A percentile compares a stretch with the other conserved stretches of the same genome.
Conservation (phyloP, 306 rosid genomes). For the Gleditsia sinensis region DNA sequence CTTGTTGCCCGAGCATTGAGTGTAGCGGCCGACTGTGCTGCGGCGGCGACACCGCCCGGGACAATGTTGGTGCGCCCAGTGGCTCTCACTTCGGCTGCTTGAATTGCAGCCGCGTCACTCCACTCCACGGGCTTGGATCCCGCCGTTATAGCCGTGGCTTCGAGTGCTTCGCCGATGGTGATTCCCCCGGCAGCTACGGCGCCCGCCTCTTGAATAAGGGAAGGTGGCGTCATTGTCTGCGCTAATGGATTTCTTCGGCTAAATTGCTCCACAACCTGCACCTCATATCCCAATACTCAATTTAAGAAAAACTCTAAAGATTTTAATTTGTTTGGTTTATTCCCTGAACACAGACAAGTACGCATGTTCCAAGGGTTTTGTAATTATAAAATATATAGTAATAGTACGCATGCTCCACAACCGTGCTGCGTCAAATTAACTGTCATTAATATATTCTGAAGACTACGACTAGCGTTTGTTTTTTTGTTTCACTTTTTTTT, state of each 20-base stretch:
- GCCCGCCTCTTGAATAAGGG: slow-evolving; percentile 11
- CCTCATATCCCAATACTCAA: not conserved
- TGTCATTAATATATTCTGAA: too few relatives aligned
- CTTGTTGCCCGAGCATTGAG: slow-evolving; percentile 52
- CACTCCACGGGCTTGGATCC: slow-evolving; percentile 61
- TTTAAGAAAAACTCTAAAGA: too few relatives aligned
- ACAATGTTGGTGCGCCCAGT: slow-evolving; percentile 61
- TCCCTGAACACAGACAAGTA: too few relatives aligned
- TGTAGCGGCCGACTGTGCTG: slow-evolving; percentile 75
- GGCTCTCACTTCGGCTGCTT: slow-evolving; percentile 78
- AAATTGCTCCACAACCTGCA: slow-evolving; percentile 53
- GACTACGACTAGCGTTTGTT: too few relatives aligned
- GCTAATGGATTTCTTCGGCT: slow-evolving; percentile 30
- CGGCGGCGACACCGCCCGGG: slow-evolving; percentile 71
- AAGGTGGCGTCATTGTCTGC: slow-evolving; percentile 29
- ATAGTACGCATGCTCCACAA: too few relatives aligned
- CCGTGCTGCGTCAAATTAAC: too few relatives aligned
- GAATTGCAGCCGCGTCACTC: slow-evolving; percentile 78
- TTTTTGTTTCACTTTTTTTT: too few relatives aligned
- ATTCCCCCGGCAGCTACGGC: slow-evolving; percentile 33
- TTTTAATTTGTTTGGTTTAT: too few relatives aligned
- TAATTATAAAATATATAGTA: too few relatives aligned
- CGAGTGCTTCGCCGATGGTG: slow-evolving; percentile 80
- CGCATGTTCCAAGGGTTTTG: too few relatives aligned
- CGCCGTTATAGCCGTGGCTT: slow-evolving; percentile 58